Evolutionary conservation across 352 stramenopile species (phyloP), one percentile per base, ranked within the genome.

Genomic region (Phytophthora constricta): DNA sequence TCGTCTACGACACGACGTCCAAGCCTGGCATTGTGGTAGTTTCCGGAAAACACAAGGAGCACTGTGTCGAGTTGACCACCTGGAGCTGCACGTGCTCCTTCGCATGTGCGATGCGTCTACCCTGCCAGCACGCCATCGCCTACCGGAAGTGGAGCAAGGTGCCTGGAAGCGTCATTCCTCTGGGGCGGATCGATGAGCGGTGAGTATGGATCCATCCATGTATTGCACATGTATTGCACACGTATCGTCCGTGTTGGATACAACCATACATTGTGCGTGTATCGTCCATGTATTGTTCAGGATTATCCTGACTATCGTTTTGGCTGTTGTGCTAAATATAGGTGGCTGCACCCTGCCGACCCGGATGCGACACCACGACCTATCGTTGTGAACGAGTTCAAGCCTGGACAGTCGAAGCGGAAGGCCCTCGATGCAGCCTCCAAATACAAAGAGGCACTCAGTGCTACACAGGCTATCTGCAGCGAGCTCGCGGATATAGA

Each of bases 41-140:
- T 2, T 39, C 10, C 4, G 52, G 28, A 7, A 1, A 5, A 7
- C n/a, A 50, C 43, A 10, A 13, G 7, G 43, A n/a, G 3, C 23
- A 56, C 5, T 47, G 9, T 25, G 34, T 67, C 0, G 42, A 43
- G 4, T 16, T 39, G 2, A 9, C 14, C 3, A 42, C 41, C 10
- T 78, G 43, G 45, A 22, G 31, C 0, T 78, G 60, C 39, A 48
- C 58, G 2, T 72, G 65, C 47, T n/a, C 27, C n/a, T 77, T 77
- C 37, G 48, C 59, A 3, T 23, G 1, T 2, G 19, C 57, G 2
- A 69, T 72, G 55, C 34, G 39, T 14, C 41, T 77, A 2, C 69
- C 50, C 3, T 77, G 59, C 20, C 41, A 54, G 1, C 69, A 77
- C 22, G 58, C 56, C 1, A 77, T 72, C 8, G 63, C 63, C 14